Evolutionary conservation across 2,329 filamentous ascomycete species (phyloP).

Genomic region (Neoarthrinium moseri): DNA sequence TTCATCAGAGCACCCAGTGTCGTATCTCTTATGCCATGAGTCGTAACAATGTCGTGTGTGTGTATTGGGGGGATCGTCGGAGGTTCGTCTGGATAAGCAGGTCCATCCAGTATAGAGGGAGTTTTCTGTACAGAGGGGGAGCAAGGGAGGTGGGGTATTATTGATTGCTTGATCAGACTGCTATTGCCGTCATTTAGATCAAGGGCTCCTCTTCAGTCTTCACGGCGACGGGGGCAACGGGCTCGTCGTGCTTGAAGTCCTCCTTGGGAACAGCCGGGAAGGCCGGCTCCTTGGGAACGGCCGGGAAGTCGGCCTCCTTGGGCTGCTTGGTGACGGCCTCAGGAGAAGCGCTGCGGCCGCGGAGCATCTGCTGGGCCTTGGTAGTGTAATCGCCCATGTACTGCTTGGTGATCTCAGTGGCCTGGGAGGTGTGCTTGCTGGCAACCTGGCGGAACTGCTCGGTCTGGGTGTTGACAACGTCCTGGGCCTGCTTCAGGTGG

Average conservation of each 20-base stretch:
- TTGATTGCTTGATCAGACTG: not conserved
- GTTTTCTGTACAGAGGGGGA: constrained; percentile 1
- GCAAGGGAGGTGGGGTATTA: not conserved
- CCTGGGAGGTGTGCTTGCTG: constrained; percentile 62
- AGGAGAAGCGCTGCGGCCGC: constrained; percentile 44
- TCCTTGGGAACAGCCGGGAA: constrained; percentile 29
- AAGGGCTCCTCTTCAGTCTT: not conserved
- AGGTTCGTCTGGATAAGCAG: not conserved
- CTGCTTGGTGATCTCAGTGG: constrained; percentile 63
- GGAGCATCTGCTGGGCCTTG: constrained; percentile 65
- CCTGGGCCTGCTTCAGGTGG: constrained; percentile 56
- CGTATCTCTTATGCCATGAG: constrained; percentile 12
- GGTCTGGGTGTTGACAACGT: constrained; percentile 62
- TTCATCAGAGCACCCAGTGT: constrained; percentile 4
- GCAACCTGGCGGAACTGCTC: constrained; percentile 60
- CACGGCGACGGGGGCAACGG: not conserved
- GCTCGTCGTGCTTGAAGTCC: constrained; percentile 26
- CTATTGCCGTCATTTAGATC: not conserved
- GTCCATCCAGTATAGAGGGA: not conserved
- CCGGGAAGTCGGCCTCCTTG: constrained; percentile 49
- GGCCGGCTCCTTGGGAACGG: constrained; percentile 33
- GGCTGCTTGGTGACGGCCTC: constrained; percentile 38
- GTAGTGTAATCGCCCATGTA: constrained; percentile 67
- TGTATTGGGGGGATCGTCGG: not conserved
- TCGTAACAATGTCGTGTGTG: constrained; percentile 8